Percentiles rank a stretch among this genome's conserved stretches.
Evolutionary conservation across 257 asterid genomes (phyloP).

Genomic region (Thymus mandschuricus): DNA sequence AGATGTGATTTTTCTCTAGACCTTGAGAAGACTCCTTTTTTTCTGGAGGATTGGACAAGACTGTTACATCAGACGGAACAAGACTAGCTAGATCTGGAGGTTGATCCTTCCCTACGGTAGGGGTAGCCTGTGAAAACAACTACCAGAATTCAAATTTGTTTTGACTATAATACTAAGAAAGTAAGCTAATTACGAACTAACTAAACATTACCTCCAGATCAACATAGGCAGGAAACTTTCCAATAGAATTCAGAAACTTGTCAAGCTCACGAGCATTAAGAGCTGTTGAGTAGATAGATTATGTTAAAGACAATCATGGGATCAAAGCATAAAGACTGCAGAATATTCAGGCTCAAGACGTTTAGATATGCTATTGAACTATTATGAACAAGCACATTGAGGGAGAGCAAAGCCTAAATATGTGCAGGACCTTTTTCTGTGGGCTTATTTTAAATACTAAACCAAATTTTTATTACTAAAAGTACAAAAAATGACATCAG

Average conservation of each 20-base stretch:
- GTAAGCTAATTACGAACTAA: constrained; percentile 10
- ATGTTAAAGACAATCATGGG: constrained; percentile 18
- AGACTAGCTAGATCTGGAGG: constrained; percentile 91
- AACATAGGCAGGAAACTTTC: constrained; percentile 68
- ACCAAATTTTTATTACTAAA: not conserved
- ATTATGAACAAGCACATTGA: constrained; percentile 9
- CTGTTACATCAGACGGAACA: constrained; percentile 73
- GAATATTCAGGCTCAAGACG: constrained; percentile 6
- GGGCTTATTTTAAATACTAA: not conserved
- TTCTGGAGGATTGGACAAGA: constrained; percentile 44
- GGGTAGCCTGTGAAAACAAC: constrained; percentile 61
- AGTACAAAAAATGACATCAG: not conserved
- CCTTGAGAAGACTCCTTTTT: constrained; percentile 43
- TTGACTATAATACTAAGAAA: constrained; percentile 6
- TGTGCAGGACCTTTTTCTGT: not conserved
- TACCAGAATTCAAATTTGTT: constrained; percentile 14
- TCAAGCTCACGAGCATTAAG: constrained; percentile 70
- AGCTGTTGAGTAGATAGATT: constrained; percentile 50
- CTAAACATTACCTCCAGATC: constrained; percentile 81
- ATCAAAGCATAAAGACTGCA: constrained; percentile 16
- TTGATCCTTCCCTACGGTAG: constrained; percentile 91
- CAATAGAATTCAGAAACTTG: constrained; percentile 81
- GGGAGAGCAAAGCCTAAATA: constrained; percentile 16
- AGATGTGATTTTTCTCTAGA: constrained; percentile 39
- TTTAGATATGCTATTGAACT: constrained; percentile 3